Conservation (phyloP, 257 asterid species). For the Capsicum chinense region DNA sequence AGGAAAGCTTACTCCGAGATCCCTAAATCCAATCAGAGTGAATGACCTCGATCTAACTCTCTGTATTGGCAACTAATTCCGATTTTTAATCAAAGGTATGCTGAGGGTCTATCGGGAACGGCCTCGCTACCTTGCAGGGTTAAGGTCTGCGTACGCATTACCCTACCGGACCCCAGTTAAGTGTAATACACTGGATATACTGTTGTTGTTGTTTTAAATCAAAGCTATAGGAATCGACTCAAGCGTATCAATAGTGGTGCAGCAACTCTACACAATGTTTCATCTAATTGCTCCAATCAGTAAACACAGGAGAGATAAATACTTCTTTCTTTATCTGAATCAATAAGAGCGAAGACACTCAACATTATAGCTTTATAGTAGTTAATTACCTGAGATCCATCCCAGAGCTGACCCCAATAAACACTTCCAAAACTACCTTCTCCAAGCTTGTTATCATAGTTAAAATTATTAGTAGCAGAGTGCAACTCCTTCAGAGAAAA, state of each 20-base stretch:
- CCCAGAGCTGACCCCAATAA: conserved; percentile 99
- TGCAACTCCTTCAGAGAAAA: conserved; percentile 94
- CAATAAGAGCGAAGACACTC: neutral
- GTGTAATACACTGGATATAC: too few species aligned
- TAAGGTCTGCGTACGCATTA: too few species aligned
- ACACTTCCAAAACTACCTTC: conserved; percentile 99
- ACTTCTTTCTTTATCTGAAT: neutral
- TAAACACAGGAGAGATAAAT: too few species aligned
- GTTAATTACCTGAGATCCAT: conserved; percentile 86
- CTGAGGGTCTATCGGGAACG: too few species aligned
- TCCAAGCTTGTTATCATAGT: conserved; percentile 98
- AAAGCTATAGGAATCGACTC: neutral
- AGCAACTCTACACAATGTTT: neutral
- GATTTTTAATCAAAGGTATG: too few species aligned
- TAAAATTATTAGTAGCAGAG: conserved; percentile 89
- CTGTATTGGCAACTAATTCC: neutral
- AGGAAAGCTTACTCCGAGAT: neutral
- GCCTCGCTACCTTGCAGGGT: too few species aligned
- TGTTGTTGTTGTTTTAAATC: neutral
- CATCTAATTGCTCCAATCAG: conserved; percentile 4
- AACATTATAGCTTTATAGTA: neutral
- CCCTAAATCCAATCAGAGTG: conserved; percentile 18
- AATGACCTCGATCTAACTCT: neutral
- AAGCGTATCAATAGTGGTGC: neutral
- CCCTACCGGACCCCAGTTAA: too few species aligned